Percentiles rank a stretch among this genome's conserved stretches.
Conservation (phyloP, 108 stramenopile species). For the Skeletonema potamos region DNA sequence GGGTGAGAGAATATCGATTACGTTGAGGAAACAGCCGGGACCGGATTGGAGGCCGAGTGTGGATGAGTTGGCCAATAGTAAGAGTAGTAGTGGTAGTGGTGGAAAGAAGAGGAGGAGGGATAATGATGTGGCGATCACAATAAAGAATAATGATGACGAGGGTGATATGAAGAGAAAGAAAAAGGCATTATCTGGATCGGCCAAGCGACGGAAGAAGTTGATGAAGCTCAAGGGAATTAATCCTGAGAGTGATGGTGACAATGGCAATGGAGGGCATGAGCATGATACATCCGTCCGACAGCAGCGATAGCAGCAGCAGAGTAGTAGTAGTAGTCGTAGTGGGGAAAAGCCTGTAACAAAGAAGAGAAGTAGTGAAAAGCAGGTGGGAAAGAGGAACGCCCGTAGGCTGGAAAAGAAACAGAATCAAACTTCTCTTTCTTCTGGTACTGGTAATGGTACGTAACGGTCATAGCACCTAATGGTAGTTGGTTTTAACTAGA, state of each 20-base stretch:
- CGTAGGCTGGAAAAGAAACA: not conserved
- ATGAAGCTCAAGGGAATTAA: constrained; percentile 11
- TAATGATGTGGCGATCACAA: not conserved
- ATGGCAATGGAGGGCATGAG: too few species aligned
- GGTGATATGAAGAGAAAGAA: constrained; percentile 7
- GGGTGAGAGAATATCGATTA: constrained; percentile 42
- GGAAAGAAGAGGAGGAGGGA: not conserved
- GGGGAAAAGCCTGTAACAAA: not conserved
- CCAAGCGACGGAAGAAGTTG: constrained; percentile 47
- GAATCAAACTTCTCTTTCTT: not conserved
- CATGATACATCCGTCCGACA: not conserved
- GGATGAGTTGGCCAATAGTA: constrained; percentile 15
- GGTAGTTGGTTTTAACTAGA: too few species aligned
- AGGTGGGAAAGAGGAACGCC: not conserved
- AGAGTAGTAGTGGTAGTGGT: not conserved
- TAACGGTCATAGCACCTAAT: too few species aligned
- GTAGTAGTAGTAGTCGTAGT: not conserved
- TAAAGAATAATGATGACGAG: not conserved
- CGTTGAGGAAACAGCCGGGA: constrained; percentile 43
- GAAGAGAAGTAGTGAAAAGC: not conserved
- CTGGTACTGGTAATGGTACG: too few species aligned
- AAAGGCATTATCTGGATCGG: constrained; percentile 39
- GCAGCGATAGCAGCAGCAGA: not conserved
- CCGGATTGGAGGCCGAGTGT: constrained; percentile 50
- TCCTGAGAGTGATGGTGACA: not conserved